These are phyloP conservation scores for Cladosporium phlei DNA, from an alignment of 2,329 filamentous ascomycete genomes.

Conservation along the genomic window DNA sequence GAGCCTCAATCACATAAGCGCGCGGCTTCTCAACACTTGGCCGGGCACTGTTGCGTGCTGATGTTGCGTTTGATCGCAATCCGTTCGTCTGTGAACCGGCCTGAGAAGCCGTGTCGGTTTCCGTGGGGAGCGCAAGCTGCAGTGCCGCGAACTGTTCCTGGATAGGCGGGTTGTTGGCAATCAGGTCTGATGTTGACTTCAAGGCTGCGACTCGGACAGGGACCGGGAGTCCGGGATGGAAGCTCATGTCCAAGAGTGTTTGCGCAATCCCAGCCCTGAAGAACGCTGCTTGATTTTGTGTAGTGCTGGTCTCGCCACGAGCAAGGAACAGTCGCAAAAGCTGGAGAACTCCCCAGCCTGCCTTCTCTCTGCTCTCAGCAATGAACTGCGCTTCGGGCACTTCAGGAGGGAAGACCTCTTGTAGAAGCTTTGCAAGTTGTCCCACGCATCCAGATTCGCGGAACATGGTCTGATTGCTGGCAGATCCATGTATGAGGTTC, in stretches of 20 bases:
- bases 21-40: constrained; percentile 34
- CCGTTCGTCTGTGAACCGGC: constrained; percentile 26
- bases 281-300: constrained; percentile 79
- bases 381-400: constrained; percentile 22
- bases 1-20: constrained; percentile 86
- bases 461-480: constrained; percentile 90
- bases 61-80: constrained; percentile 19
- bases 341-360: constrained; percentile 82
- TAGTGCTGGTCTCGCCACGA: constrained; percentile 71
- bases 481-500: constrained; percentile 80
- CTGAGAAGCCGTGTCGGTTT: constrained; percentile 17
- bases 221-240: constrained; percentile 65
- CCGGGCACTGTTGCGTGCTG: constrained; percentile 24
- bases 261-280: constrained; percentile 77
- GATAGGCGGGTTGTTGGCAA: constrained; percentile 70
- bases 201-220: constrained; percentile 84
- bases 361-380: constrained; percentile 69
- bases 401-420: constrained; percentile 50
- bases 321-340: constrained; percentile 83
- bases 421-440: constrained; percentile 60
- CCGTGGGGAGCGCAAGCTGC: constrained; percentile 54
- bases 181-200: constrained; percentile 79
- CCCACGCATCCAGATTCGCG: constrained; percentile 80
- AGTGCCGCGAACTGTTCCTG: constrained; percentile 89
- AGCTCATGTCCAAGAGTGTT: constrained; percentile 76